Percentiles rank a stretch among this genome's conserved stretches.
Evolutionary conservation across 2,329 filamentous ascomycete species (phyloP).

Genomic region (Trichoderma simmonsii): DNA sequence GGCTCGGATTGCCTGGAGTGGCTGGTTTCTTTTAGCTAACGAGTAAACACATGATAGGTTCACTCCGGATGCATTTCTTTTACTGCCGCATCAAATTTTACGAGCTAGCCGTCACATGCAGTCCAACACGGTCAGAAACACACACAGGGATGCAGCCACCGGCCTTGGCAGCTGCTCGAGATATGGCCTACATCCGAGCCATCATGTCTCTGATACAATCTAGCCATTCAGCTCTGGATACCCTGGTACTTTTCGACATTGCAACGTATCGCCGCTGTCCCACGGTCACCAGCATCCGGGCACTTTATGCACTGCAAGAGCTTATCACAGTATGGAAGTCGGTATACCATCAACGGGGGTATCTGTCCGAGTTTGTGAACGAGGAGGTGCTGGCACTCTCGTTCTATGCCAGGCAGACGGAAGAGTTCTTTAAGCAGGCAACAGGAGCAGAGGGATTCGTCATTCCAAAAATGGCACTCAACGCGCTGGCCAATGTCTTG

Average conservation of each 20-base stretch:
- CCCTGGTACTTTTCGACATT: not conserved
- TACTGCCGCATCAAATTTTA: not conserved
- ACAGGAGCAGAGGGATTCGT: not conserved
- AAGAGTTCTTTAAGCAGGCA: not conserved
- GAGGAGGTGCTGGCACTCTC: not conserved
- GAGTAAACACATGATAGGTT: not conserved
- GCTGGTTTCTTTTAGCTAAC: not conserved
- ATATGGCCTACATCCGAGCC: not conserved
- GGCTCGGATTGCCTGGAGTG: not conserved
- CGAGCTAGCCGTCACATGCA: not conserved
- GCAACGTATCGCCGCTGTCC: not conserved
- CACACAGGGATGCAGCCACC: not conserved
- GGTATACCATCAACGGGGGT: not conserved
- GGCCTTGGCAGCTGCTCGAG: not conserved
- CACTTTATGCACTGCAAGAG: not conserved
- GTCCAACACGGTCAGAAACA: not conserved
- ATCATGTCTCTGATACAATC: not conserved
- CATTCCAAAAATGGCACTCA: not conserved
- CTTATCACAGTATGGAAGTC: not conserved
- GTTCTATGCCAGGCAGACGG: not conserved
- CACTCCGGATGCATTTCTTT: conserved; percentile 2
- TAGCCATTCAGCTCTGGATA: not conserved
- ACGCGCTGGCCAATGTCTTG: not conserved
- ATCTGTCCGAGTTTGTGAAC: not conserved
- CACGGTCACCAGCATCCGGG: not conserved